Base-by-base conservation (phyloP, 345 rosid genomes). In the Clarkia xantiana region DNA sequence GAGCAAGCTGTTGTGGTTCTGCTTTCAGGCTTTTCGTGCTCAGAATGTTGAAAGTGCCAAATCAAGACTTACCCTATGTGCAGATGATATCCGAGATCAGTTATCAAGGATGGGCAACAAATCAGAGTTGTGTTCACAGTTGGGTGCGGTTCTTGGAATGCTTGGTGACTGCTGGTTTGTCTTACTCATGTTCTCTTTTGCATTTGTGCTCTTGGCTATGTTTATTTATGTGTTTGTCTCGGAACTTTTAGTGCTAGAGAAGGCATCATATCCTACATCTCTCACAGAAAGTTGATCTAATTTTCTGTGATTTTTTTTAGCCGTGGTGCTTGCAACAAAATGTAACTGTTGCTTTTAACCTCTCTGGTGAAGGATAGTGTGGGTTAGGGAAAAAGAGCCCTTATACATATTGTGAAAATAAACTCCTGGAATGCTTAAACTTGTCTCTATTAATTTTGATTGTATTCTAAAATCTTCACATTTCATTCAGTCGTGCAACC, bases 71-170 rank as follows among this genome's bases (percentile, higher is more conserved):
- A 59, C 44, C 46, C 41, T 91, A 46, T 91, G 98, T 69, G 76
- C 82, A 1, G 90, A 86, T 47, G 98, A 91, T 62, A 80, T 91
- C 51, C 67, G 81, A 44, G 78, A 64, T 60, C 94, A 84, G 73
- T 67, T 91, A 52, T 81, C 66, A 55, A 70, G 62, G 67, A 64
- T 56, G 51, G 96, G 96, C 19, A 78, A 69, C 66, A 84, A 87
- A 18, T 63, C 95, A 18, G 96, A 87, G 57, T 68, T 91, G 60
- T 81, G 96, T 65, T 91, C 98, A 36, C 98, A 87, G 82, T 90
- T 91, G 48, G 98, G 98, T 40, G 98, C 96, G 41, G 98, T 91
- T 47, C 82, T 91, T 39, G 98, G 98, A 14, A 84, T 87, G 94
- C 98, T 86, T 42, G 98, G 98, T 16, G 98, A 91, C 65, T 86